Evolutionary conservation across 106 monocot species (phyloP), one percentile per base, ranked within the genome.

Genomic region (Dendrobium nobile): DNA sequence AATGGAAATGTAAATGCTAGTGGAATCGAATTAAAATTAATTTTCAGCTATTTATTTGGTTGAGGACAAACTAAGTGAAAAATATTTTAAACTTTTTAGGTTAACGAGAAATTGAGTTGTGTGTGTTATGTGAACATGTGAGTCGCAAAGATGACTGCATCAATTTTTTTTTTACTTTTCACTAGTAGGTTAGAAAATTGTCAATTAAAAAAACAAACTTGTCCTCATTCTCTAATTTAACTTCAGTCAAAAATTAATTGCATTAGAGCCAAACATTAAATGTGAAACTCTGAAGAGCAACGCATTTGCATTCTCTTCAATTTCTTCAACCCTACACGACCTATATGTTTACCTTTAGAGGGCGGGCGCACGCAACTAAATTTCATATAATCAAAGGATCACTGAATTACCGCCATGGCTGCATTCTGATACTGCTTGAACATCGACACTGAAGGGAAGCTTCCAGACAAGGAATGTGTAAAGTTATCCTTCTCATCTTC

Each of bases 391-490:
- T 7, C 2, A 31, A 68, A 68, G 68, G 68, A 68, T 26, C 27
- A 37, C 7, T 22, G 11, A 74, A 68, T 84, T 89, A 99, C 99
- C 93, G 86, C 89, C 85, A 99, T 83, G 33, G 99, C 99, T 24
- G 90, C 87, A 51, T 90, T 91, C 82, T 99, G 99, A 80, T 95
- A 95, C 79, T 95, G 88, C 81, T 91, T 95, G 86, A 99, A 95
- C 44, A 88, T 27, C n/a, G 91, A 83, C 20, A 95, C 90, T 2
- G 90, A 91, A 72, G 93, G 95, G 79, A 95, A 91, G 51, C 48
- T 58, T 24, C 92, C 92, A 2, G 88, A 73, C 56, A 95, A 86
- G 77, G 85, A 59, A 74, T 93, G 87, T 41, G 40, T 68, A 58
- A 9, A 41, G 77, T 72, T 87, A 40, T 85, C 88, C 80, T 79